Conservation (phyloP, 164 flowering plant species). For the Chloranthus sessilifolius region DNA sequence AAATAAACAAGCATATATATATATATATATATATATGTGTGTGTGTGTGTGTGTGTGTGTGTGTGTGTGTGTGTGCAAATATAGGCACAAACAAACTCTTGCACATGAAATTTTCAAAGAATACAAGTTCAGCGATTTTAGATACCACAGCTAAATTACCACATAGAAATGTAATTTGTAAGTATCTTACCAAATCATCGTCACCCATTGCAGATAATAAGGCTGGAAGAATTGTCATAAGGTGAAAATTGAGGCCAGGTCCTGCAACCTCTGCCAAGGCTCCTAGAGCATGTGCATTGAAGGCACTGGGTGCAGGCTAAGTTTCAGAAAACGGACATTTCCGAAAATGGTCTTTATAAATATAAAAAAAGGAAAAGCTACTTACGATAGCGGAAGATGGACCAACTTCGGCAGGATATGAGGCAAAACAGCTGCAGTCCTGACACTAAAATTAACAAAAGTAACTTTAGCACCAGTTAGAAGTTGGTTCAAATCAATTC, state of each 20-base stretch:
- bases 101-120: too few species aligned
- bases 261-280: constrained; percentile 99
- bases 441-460: constrained; percentile 53
- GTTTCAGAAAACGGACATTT: not conserved
- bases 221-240: constrained; percentile 82
- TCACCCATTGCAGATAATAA: constrained; percentile 81
- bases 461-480: not conserved
- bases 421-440: constrained; percentile 94
- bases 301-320: constrained; percentile 53
- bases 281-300: constrained; percentile 96
- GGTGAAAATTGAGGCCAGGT: constrained; percentile 77
- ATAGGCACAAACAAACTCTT: too few species aligned
- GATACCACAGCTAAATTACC: too few species aligned
- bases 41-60: too few species aligned
- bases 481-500: not conserved
- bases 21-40: too few species aligned
- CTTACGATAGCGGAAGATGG: constrained; percentile 90
- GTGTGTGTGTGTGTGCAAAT: too few species aligned
- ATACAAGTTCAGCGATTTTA: too few species aligned
- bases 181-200: constrained; percentile 50
- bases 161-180: too few species aligned
- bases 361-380: constrained; percentile 11
- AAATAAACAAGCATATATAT: too few species aligned
- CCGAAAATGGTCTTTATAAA: not conserved
- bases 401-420: constrained; percentile 98